Evolutionary conservation across 2,329 filamentous ascomycete species (phyloP), one percentile per base, ranked within the genome.

Genomic region (Leptoxyphium fumago): DNA sequence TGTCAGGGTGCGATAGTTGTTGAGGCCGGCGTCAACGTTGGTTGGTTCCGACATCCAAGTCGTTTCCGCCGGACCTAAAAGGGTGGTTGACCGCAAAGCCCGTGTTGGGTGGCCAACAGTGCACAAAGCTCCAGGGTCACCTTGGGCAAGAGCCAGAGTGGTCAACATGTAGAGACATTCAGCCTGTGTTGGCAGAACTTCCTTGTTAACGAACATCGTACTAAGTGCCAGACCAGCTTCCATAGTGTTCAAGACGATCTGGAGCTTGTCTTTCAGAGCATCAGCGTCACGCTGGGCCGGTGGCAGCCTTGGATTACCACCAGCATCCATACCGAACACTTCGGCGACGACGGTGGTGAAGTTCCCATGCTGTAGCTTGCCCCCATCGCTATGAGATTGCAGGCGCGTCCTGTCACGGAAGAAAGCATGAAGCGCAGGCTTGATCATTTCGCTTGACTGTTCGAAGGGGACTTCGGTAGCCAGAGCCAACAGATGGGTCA

Each of bases 221-320:
- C 55, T 58, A 1, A 67, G 47, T 3, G 57, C 58, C 26, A 68
- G 46, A 7, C 65, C 65, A 21, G 63, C 55, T 11, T 62, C 60
- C 45, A 62, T 61, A 9, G 60, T 59, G 41, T 63, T 66, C 9
- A 68, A 51, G 14, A 62, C 61, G 45, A 68, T 67, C 14, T 60
- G 60, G 1, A 62, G 60, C 48, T 66, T 66, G 52, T 68, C 65
- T 42, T 65, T 63, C 40, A 65, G 61, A 5, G 65, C 65, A 45
- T 66, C 63, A 2, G 66, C 57, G 29, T 59, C 53, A 28, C 64
- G 52, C 36, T 65, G 53, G 43, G 62, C 59, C 32, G 60, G 59
- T 18, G 65, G 63, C 29, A 68, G 51, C 17, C 58, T 52, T 38
- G 64, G 64, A 42, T 67, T 64, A 5, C 65, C 65, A n/a, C 63